These are phyloP conservation scores for Corinectria fuckeliana DNA, from an alignment of 2,329 filamentous ascomycete species.

Conservation along the genomic window DNA sequence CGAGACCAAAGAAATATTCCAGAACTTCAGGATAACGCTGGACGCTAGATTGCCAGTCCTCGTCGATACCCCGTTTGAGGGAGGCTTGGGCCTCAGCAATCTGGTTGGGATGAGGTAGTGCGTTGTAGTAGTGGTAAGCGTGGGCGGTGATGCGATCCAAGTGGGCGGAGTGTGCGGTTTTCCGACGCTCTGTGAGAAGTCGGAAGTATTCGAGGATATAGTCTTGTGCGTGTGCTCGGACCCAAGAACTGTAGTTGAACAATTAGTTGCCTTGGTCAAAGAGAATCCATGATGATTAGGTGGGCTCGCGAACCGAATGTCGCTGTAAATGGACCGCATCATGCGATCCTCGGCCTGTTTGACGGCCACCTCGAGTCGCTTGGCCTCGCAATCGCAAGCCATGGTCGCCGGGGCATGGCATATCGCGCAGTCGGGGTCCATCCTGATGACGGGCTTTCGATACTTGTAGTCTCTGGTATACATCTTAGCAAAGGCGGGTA, in stretches of 20 bases:
- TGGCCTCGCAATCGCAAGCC: constrained; percentile 70
- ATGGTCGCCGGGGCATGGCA: constrained; percentile 65
- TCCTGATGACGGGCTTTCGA: constrained; percentile 62
- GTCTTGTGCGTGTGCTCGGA: constrained; percentile 69
- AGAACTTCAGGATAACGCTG: constrained; percentile 82
- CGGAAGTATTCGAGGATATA: constrained; percentile 72
- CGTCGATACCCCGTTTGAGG: constrained; percentile 76
- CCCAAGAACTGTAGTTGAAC: constrained; percentile 59
- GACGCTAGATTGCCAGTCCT: constrained; percentile 79
- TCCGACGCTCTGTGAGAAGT: constrained; percentile 66
- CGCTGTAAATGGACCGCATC: constrained; percentile 67
- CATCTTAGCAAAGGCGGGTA: constrained; percentile 53
- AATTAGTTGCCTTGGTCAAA: constrained; percentile 20
- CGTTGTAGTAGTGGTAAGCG: constrained; percentile 64
- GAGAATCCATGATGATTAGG: not conserved
- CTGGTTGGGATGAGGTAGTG: constrained; percentile 65
- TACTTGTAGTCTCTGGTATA: constrained; percentile 54
- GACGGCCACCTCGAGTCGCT: constrained; percentile 67
- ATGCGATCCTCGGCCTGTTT: constrained; percentile 68
- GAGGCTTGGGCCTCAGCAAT: constrained; percentile 68
- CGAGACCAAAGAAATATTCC: constrained; percentile 78
- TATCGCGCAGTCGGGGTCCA: constrained; percentile 75
- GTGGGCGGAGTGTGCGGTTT: constrained; percentile 61
- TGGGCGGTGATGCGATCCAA: constrained; percentile 62
- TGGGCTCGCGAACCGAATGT: constrained; percentile 62